Conservation (phyloP, 306 rosid genomes). For the Parietaria judaica region DNA sequence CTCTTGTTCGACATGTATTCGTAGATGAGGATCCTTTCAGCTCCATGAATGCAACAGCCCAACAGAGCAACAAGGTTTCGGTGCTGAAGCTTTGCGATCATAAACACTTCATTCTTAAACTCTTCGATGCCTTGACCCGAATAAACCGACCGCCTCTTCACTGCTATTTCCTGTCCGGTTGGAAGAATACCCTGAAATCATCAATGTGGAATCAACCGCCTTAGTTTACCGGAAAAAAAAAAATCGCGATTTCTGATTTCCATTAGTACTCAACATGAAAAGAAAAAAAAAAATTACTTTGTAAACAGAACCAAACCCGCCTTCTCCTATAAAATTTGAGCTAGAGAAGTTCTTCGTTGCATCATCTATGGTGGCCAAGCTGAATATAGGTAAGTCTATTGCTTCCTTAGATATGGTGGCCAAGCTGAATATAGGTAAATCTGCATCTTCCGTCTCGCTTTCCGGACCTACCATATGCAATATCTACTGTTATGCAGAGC, state of each 20-base stretch:
- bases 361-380: neutral
- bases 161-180: slow-evolving; percentile 20
- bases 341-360: slow-evolving; percentile 36
- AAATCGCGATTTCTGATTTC: neutral
- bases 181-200: slow-evolving; percentile 6
- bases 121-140: slow-evolving; percentile 23
- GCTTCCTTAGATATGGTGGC: slow-evolving; percentile 23
- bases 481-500: too few species aligned
- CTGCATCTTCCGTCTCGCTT: too few species aligned
- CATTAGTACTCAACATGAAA: neutral
- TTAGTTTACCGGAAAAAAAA: too few species aligned
- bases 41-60: slow-evolving; percentile 2
- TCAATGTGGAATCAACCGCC: neutral
- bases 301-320: slow-evolving; percentile 53
- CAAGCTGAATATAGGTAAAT: neutral
- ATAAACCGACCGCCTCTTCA: slow-evolving; percentile 23
- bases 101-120: slow-evolving; percentile 21
- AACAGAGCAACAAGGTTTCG: neutral
- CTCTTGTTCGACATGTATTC: slow-evolving; percentile 12
- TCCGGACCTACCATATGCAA: too few species aligned
- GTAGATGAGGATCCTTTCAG: slow-evolving; percentile 5
- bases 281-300: slow-evolving; percentile 26
- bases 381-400: slow-evolving; percentile 20
- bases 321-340: slow-evolving; percentile 39
- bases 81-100: slow-evolving; percentile 32